A percentile compares a stretch with the other conserved stretches of the same genome.
Conservation (phyloP, 1,284 basidiomycete species). For the Heterobasidion annosum region DNA sequence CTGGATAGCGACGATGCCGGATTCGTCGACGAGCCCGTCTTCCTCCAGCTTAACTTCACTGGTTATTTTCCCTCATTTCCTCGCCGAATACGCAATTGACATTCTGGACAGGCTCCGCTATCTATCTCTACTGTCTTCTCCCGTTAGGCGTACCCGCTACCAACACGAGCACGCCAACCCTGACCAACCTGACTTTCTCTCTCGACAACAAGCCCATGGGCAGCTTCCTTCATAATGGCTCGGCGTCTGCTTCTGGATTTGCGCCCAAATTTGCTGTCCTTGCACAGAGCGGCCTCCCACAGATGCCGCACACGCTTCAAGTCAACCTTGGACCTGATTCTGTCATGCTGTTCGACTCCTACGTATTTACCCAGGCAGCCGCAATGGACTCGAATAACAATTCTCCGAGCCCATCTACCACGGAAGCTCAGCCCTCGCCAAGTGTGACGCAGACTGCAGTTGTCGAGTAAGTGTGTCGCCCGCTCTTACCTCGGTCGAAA, state of each 20-base stretch:
- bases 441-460: constrained; percentile 10
- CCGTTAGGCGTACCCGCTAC: constrained; percentile 18
- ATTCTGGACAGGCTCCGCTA: constrained; percentile 18
- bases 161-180: constrained; percentile 20
- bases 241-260: constrained; percentile 18
- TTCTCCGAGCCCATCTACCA: background rate
- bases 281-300: constrained; percentile 23
- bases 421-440: constrained; percentile 7
- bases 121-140: constrained; percentile 23
- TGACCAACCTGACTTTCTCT: constrained; percentile 24
- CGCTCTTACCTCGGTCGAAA: constrained; percentile 6
- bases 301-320: constrained; percentile 31
- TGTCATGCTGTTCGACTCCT: constrained; percentile 39
- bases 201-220: constrained; percentile 20
- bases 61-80: constrained; percentile 21
- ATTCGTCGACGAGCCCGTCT: constrained; percentile 29
- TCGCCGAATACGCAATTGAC: constrained; percentile 1
- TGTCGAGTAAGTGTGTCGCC: background rate
- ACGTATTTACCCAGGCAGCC: constrained; percentile 29
- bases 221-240: constrained; percentile 20
- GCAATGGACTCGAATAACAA: constrained; percentile 1
- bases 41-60: constrained; percentile 36
- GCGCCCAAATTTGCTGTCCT: constrained; percentile 25
- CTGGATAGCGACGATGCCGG: constrained; percentile 27
- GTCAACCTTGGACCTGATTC: constrained; percentile 36